Evolutionary conservation across 345 rosid genomes (phyloP).

Genomic region (Sonneratia caseolaris): DNA sequence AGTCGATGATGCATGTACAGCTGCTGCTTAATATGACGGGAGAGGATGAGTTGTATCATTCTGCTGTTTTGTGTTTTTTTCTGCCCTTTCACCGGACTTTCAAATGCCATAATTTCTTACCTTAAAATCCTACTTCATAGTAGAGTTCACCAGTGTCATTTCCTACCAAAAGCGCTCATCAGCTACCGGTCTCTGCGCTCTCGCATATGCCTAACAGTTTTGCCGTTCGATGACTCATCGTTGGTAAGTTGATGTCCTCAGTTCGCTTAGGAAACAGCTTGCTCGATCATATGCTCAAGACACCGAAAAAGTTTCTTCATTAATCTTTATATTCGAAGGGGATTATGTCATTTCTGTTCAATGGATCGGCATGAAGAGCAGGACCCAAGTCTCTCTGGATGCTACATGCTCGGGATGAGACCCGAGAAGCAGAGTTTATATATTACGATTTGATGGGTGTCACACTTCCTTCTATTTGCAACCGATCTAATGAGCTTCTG

Average conservation of each 20-base stretch:
- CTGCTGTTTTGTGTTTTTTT: too few species aligned
- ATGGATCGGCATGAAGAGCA: slow-evolving; percentile 16
- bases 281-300: too few species aligned
- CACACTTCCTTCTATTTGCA: too few species aligned
- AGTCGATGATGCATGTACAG: too few species aligned
- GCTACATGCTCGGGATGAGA: too few species aligned
- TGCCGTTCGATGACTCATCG: neutral
- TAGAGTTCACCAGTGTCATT: slow-evolving; percentile 9
- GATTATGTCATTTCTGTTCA: slow-evolving; percentile 24
- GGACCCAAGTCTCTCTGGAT: slow-evolving; percentile 17
- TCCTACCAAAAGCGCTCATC: slow-evolving; percentile 24
- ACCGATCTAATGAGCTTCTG: too few species aligned
- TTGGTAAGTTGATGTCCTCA: neutral
- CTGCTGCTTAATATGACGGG: too few species aligned
- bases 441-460: too few species aligned
- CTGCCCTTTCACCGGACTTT: neutral
- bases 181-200: slow-evolving; percentile 26
- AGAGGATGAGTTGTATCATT: too few species aligned
- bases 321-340: slow-evolving; percentile 14
- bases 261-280: neutral
- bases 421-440: too few species aligned
- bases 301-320: too few species aligned
- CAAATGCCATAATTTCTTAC: neutral
- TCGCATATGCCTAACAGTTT: slow-evolving; percentile 21
- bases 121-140: slow-evolving; percentile 12